A percentile compares a stretch with the other conserved stretches of the same genome.
Conservation (phyloP, 1,284 basidiomycete species). For the Fomitopsis betulina region DNA sequence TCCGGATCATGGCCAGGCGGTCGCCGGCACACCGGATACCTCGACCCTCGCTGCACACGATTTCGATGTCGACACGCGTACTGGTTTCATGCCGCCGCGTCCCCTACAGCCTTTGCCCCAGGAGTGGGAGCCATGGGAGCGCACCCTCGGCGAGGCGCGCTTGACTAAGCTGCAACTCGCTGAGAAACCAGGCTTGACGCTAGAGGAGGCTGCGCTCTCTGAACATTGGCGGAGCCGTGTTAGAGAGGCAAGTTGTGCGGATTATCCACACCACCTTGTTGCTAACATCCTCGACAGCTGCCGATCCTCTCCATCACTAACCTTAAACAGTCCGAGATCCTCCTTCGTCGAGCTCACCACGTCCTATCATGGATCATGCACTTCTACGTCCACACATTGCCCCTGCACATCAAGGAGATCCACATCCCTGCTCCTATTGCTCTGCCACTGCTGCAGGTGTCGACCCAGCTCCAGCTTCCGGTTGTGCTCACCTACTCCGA, state of each 20-base stretch:
- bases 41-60: slow-evolving; percentile 89
- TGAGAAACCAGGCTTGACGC: slow-evolving; percentile 38
- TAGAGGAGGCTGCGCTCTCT: slow-evolving; percentile 41
- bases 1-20: slow-evolving; percentile 38
- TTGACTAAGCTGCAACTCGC: slow-evolving; percentile 51
- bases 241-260: slow-evolving; percentile 42
- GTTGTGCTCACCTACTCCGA: slow-evolving; percentile 93
- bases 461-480: slow-evolving; percentile 75
- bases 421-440: slow-evolving; percentile 71
- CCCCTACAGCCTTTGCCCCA: slow-evolving; percentile 61
- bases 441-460: slow-evolving; percentile 78
- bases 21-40: slow-evolving; percentile 58
- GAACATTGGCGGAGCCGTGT: slow-evolving; percentile 62
- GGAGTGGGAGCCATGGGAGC: slow-evolving; percentile 74
- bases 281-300: slow-evolving; percentile 29
- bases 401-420: slow-evolving; percentile 43
- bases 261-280: background rate
- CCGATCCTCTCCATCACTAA: slow-evolving; percentile 45
- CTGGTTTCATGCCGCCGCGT: slow-evolving; percentile 89
- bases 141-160: slow-evolving; percentile 47
- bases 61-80: slow-evolving; percentile 90
- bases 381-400: slow-evolving; percentile 82
- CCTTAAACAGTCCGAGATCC: slow-evolving; percentile 54
- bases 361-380: slow-evolving; percentile 86
- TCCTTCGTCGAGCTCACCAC: slow-evolving; percentile 79